Percentiles rank a stretch among this genome's conserved stretches.
Evolutionary conservation across 306 rosid species (phyloP).

Genomic region (Coriaria nepalensis): DNA sequence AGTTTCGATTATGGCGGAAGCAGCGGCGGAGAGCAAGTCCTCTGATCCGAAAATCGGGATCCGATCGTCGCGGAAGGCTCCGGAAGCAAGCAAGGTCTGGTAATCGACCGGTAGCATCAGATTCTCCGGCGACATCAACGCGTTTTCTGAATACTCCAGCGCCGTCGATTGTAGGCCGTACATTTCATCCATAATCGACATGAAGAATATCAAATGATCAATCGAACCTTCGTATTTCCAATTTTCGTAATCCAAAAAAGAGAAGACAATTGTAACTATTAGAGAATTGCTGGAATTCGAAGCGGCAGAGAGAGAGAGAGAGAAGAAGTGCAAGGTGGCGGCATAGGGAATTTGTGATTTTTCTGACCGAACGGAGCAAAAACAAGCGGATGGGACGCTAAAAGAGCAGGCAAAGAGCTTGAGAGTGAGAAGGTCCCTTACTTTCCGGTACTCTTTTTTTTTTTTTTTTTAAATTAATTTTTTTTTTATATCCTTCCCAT

Average conservation of each 20-base stretch:
- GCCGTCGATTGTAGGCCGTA: conserved; percentile 49
- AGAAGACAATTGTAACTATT: neutral
- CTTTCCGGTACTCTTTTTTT: too few relatives aligned
- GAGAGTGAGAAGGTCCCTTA: too few relatives aligned
- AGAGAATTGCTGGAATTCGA: too few relatives aligned
- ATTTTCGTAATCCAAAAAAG: conserved; percentile 5
- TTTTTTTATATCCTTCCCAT: too few relatives aligned
- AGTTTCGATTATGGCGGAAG: conserved; percentile 26
- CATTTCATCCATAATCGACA: conserved; percentile 54
- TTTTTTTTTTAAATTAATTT: too few relatives aligned
- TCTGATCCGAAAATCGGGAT: conserved; percentile 76
- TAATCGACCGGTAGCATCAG: conserved; percentile 68
- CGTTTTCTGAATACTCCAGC: conserved; percentile 49
- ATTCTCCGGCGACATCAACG: conserved; percentile 75
- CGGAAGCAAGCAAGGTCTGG: conserved; percentile 36
- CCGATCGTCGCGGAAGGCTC: conserved; percentile 21
- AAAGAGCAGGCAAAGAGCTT: too few relatives aligned
- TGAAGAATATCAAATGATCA: neutral
- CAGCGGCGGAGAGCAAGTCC: conserved; percentile 39
- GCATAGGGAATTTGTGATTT: neutral
- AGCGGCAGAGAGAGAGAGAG: too few relatives aligned
- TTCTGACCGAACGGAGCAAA: neutral
- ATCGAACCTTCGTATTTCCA: conserved; percentile 5
- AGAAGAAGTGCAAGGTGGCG: neutral
- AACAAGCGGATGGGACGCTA: too few relatives aligned